Evolutionary conservation across 352 stramenopile genomes (phyloP), one percentile per base, ranked within the genome.

Genomic region (Phytophthora tentaculata): DNA sequence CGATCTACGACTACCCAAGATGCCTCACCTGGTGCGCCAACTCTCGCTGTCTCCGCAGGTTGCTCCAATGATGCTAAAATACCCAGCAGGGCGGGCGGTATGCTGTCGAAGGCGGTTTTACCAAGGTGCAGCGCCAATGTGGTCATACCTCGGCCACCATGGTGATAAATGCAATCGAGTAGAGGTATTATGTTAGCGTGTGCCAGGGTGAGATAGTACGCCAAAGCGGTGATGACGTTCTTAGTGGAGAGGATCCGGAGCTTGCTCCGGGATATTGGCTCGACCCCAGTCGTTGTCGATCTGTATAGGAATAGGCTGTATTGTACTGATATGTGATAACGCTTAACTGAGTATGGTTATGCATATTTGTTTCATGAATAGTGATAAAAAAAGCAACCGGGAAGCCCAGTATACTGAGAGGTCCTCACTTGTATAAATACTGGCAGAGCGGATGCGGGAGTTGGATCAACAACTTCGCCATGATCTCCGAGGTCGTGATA

Each of bases 401-500:
- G 32, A 39, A 16, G 32, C 6, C 32, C 6, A 39, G 6, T 9
- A 5, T 39, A 39, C 32, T 39, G 32, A 14, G 32, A 39, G 13
- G 32, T 3, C 32, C 9, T 14, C 32, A 13, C 32, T 39, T 9
- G 32, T 14, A 39, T 39, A 12, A 39, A 39, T 9, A 9, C 9
- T 39, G 47, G 57, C 6, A 64, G 57, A 22, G 57, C 29, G 2
- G 22, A n/a, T n/a, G 32, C 3, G 41, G 57, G 20, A 1, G 57
- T 56, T 49, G 47, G 57, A 28, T 64, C 57, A 19, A 57, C 37
- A 28, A 6, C 16, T 3, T 22, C 8, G 4, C 13, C 48, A 13
- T 4, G 35, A n/a, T 56, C 29, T 13, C 23, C 14, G 2, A 12
- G 39, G 13, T 65, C 55, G 10, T 60, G 45, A 20, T 61, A 61